Evolutionary conservation across 2,329 filamentous ascomycete genomes (phyloP).

Genomic region (Monosporascus sp.): DNA sequence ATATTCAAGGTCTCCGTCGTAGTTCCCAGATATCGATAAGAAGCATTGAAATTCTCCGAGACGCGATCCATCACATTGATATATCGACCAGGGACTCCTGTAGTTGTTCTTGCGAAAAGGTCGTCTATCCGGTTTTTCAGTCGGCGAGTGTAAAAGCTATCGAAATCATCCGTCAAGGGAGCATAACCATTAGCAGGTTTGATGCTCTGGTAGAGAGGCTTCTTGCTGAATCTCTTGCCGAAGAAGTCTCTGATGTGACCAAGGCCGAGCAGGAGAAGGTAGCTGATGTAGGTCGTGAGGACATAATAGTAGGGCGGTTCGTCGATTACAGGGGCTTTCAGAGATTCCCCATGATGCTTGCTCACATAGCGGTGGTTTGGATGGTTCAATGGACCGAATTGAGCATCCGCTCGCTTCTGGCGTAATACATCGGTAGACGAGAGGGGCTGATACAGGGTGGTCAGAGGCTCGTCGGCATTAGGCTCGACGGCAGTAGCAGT

Average conservation of each 20-base stretch:
- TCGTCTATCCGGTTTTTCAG: conserved; percentile 94
- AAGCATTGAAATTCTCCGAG: conserved; percentile 85
- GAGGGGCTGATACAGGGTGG: conserved; percentile 81
- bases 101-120: conserved; percentile 88
- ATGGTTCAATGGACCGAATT: conserved; percentile 82
- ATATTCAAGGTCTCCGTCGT: conserved; percentile 94
- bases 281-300: conserved; percentile 96
- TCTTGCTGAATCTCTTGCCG: conserved; percentile 86
- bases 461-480: conserved; percentile 66
- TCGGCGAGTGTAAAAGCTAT: conserved; percentile 94
- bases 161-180: conserved; percentile 94
- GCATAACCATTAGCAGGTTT: conserved; percentile 84
- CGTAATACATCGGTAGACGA: conserved; percentile 75
- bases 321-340: conserved; percentile 82
- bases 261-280: conserved; percentile 90
- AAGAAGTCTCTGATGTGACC: conserved; percentile 97
- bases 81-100: conserved; percentile 87
- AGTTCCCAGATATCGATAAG: conserved; percentile 84
- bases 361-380: conserved; percentile 83
- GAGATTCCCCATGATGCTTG: conserved; percentile 73
- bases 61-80: conserved; percentile 89
- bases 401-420: conserved; percentile 73
- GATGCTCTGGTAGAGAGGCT: conserved; percentile 75
- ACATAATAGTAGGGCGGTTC: conserved; percentile 96
- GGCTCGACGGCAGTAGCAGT: conserved; percentile 72